Evolutionary conservation across 371 early-diverging fungal species (phyloP).

Genomic region (Capillidium heterosporum): DNA sequence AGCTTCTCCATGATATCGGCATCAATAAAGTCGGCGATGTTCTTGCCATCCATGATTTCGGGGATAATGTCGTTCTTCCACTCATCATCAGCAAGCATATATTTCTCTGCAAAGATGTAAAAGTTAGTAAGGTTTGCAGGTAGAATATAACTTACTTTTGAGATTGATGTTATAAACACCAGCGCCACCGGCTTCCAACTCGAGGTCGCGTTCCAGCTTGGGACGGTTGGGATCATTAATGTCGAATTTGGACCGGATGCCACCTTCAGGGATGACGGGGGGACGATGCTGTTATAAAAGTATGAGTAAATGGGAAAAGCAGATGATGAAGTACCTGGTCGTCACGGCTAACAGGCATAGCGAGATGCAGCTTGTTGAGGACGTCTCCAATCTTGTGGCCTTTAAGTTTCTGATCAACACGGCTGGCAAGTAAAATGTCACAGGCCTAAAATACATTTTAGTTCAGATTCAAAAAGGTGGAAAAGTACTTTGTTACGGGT

Average conservation of each 20-base stretch:
- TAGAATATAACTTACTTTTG: conserved; percentile 23
- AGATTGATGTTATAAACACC: conserved; percentile 91
- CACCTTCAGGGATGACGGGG: conserved; percentile 68
- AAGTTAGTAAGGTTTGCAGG: too few relatives aligned
- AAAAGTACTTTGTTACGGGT: conserved; percentile 43
- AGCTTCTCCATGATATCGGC: conserved; percentile 92
- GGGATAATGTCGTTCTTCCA: conserved; percentile 98
- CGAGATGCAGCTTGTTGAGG: conserved; percentile 87
- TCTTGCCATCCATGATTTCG: conserved; percentile 99
- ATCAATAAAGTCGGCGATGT: conserved; percentile 98
- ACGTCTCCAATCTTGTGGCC: conserved; percentile 78
- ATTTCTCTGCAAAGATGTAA: conserved; percentile 21
- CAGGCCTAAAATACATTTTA: conserved; percentile 38
- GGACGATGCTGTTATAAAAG: conserved; percentile 35
- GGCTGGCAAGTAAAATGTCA: conserved; percentile 75
- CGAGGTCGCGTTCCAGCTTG: conserved; percentile 76
- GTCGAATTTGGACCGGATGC: conserved; percentile 52
- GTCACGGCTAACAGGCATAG: conserved; percentile 75
- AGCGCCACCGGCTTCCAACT: conserved; percentile 79
- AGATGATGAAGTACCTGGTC: conserved; percentile 21
- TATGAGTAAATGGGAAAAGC: background rate
- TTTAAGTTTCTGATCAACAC: conserved; percentile 92
- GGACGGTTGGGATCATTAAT: conserved; percentile 64
- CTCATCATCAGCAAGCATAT: conserved; percentile 64
- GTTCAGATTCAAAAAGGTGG: background rate